Evolutionary conservation across 2,329 filamentous ascomycete genomes (phyloP).

Genomic region (Fusarium sp.): DNA sequence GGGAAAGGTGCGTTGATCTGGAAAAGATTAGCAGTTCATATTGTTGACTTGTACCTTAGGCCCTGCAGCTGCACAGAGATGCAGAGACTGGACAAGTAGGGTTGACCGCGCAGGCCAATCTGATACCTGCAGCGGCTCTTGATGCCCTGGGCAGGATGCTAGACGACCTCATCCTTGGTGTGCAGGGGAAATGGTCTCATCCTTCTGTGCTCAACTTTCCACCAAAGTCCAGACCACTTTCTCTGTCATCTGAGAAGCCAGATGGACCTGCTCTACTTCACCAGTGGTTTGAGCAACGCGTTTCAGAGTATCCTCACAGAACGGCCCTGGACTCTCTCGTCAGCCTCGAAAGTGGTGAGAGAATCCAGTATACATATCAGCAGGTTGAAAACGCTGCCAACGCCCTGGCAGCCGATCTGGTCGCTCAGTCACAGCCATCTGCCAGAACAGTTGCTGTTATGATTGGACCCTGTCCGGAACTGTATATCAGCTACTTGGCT

Average conservation of each 20-base stretch:
- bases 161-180: background rate
- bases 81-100: background rate
- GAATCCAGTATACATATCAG: conserved; percentile 2
- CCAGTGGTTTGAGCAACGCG: conserved; percentile 1
- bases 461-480: conserved; percentile 13
- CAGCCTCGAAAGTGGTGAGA: background rate
- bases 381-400: background rate
- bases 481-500: conserved; percentile 19
- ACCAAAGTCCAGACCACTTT: background rate
- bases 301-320: background rate
- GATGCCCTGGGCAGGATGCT: conserved; percentile 1
- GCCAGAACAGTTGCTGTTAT: conserved; percentile 3
- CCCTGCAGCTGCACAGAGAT: background rate
- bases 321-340: conserved; percentile 9
- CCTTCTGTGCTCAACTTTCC: conserved; percentile 23
- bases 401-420: background rate
- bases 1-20: conserved; percentile 1
- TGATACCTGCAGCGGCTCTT: conserved; percentile 1
- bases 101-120: background rate
- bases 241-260: background rate
- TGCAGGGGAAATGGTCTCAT: background rate
- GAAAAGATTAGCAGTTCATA: background rate
- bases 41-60: background rate
- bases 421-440: background rate
- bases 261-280: background rate